Evolutionary conservation across 2,329 filamentous ascomycete species (phyloP).

Genomic region (Colletotrichum nymphaeae): DNA sequence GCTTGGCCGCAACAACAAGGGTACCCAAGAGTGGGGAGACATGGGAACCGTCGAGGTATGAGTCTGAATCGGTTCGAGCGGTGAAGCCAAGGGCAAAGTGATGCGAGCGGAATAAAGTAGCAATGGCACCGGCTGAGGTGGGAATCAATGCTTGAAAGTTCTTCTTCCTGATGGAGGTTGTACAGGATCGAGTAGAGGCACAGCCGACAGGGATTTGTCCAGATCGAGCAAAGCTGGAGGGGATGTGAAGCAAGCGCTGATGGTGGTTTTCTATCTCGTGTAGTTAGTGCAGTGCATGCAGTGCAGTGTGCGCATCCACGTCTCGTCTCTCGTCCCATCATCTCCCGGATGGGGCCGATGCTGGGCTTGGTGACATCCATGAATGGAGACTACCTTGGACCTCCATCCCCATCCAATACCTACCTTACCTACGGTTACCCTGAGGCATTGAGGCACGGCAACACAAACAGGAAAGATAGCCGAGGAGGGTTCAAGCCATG

Average conservation of each 20-base stretch:
- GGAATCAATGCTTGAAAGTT: not conserved
- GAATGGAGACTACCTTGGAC: conserved; percentile 15
- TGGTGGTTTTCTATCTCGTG: not conserved
- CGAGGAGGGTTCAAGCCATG: conserved; percentile 1
- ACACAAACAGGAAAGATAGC: not conserved
- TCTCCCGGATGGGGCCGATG: conserved; percentile 29
- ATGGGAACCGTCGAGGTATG: conserved; percentile 15
- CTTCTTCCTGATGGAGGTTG: not conserved
- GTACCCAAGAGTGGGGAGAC: conserved; percentile 11
- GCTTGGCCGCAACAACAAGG: conserved; percentile 18
- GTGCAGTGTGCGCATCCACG: not conserved
- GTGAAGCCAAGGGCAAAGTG: conserved; percentile 9
- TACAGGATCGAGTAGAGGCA: conserved; percentile 7
- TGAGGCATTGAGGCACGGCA: conserved; percentile 11
- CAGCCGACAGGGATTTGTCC: not conserved
- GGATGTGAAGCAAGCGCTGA: not conserved
- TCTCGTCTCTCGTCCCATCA: conserved; percentile 34
- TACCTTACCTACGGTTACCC: not conserved
- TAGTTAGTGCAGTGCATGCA: not conserved
- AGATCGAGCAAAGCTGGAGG: not conserved
- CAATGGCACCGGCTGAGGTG: not conserved
- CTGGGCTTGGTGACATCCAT: conserved; percentile 24
- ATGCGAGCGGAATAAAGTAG: not conserved
- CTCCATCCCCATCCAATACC: not conserved
- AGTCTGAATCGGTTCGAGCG: conserved; percentile 25